These are phyloP conservation scores for Fusarium torreyae DNA, from an alignment of 2,329 filamentous ascomycete species.

Conservation along the genomic window DNA sequence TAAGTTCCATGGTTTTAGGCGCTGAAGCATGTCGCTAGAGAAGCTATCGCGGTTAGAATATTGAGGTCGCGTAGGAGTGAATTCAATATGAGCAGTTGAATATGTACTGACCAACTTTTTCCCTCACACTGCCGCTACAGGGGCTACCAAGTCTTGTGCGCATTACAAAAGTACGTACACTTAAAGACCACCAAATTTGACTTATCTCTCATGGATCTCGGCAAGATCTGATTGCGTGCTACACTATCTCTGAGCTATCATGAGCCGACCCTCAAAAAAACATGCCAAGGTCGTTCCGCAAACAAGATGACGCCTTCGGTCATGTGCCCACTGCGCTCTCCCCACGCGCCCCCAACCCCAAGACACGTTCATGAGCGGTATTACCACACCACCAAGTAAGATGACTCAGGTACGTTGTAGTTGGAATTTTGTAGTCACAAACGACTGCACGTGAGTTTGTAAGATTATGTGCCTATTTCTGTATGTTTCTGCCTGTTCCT, in stretches of 20 bases:
- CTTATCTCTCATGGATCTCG: slow-evolving; percentile 16
- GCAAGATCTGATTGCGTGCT: slow-evolving; percentile 36
- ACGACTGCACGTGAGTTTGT: slow-evolving; percentile 16
- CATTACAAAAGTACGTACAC: slow-evolving; percentile 13
- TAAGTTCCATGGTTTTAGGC: background rate
- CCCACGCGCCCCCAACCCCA: slow-evolving; percentile 33
- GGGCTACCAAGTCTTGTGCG: background rate
- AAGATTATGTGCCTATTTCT: background rate
- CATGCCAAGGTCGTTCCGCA: slow-evolving; percentile 11
- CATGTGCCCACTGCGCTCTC: slow-evolving; percentile 44
- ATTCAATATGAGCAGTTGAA: background rate
- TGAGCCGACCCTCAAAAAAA: slow-evolving; percentile 5
- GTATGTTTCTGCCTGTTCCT: slow-evolving; percentile 19
- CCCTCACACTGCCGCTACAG: background rate
- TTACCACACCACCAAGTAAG: slow-evolving; percentile 32
- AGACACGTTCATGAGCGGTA: slow-evolving; percentile 20
- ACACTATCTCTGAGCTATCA: slow-evolving; percentile 26
- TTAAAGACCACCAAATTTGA: background rate
- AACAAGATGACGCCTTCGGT: slow-evolving; percentile 40
- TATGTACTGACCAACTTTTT: background rate
- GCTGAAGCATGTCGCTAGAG: background rate
- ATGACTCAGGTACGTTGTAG: slow-evolving; percentile 4
- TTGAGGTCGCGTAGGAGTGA: background rate
- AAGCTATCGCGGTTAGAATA: slow-evolving; percentile 26
- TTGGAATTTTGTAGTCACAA: slow-evolving; percentile 1